These are phyloP conservation scores for Acanthamoeba castellanii DNA, from an alignment of 208 protist species.

Conservation along the genomic window DNA sequence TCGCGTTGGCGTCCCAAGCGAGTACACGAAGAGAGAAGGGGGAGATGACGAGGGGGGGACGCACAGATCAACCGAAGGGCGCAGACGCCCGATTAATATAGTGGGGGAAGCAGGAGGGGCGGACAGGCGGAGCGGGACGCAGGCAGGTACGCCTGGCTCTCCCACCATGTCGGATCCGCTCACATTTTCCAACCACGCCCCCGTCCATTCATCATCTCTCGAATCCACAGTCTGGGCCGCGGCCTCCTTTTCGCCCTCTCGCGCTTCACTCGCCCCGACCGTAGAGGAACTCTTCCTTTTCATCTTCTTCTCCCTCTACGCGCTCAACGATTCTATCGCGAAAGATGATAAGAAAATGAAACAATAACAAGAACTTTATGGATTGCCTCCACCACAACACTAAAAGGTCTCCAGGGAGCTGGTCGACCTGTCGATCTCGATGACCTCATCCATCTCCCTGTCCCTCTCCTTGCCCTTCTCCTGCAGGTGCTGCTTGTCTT, in stretches of 20 bases:
- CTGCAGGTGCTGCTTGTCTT: neutral
- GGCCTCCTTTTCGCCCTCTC: no score
- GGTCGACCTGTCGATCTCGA: neutral
- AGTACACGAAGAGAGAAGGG: no score
- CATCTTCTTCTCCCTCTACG: no score
- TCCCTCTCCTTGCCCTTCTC: neutral
- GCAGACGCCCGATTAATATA: neutral
- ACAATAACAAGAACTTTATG: no score
- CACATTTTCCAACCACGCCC: neutral
- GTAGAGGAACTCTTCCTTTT: no score
- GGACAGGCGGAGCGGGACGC: neutral
- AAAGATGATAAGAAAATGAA: no score
- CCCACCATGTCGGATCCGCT: neutral
- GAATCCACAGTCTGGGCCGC: no score
- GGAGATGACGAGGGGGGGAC: neutral
- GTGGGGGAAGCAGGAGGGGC: neutral
- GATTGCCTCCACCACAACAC: no score
- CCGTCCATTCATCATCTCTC: no score
- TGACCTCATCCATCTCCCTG: slow-evolving; percentile 20
- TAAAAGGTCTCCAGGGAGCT: neutral
- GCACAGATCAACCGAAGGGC: neutral
- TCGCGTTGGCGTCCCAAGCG: neutral
- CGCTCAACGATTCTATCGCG: no score
- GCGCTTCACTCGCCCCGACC: no score
- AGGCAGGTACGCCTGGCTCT: neutral